Base-by-base conservation (phyloP, 2,329 filamentous ascomycete species). In the Fusarium pseudoanthophilum region DNA sequence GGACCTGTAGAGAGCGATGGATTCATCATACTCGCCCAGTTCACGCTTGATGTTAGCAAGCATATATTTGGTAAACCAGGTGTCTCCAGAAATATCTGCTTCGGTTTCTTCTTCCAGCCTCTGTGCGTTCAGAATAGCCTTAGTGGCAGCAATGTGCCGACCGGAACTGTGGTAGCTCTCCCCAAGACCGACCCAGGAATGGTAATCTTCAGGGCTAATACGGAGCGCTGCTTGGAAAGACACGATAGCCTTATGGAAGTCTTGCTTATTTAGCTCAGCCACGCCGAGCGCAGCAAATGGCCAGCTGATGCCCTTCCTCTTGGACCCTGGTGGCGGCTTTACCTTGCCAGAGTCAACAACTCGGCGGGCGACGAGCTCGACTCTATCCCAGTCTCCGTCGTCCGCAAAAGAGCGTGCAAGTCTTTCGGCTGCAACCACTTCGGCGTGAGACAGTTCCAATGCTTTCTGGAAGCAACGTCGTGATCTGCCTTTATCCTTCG, bases 41-140 rank as follows among this genome's bases (percentile, higher is more conserved):
- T 98, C 95, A 60, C 95, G 91, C 81, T 95, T 94, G 61, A 99
- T 93, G 78, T 99, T 98, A 45, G 94, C 95, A 68, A 98, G 89
- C 92, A 99, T 97, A 81, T 98, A 98, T 79, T 94, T 94, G 13
- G 95, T 95, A 80, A 98, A 99, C 96, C 96, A 99, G 15, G 90
- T 92, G 75, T 97, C 93, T 1, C 89, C 90, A 4, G 82, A 79
- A 2, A 79, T 88, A 82, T 78, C 87, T 78, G n/a, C 85, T 81
- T 79, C 75, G 1, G 88, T 81, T 3, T 87, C 86, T 34, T 89
- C 86, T 71, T 95, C 93, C 9, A 97, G 86, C 60, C 88, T 89
- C 79, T 95, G 92, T 0, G 95, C 96, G 78, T 97, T 93, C 39
- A 93, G 86, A 74, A 98, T 96, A 1, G 96, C 95, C 79, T 96